Base-by-base conservation (phyloP, 2,329 filamentous ascomycete species). In the Fusarium bulbicola region DNA sequence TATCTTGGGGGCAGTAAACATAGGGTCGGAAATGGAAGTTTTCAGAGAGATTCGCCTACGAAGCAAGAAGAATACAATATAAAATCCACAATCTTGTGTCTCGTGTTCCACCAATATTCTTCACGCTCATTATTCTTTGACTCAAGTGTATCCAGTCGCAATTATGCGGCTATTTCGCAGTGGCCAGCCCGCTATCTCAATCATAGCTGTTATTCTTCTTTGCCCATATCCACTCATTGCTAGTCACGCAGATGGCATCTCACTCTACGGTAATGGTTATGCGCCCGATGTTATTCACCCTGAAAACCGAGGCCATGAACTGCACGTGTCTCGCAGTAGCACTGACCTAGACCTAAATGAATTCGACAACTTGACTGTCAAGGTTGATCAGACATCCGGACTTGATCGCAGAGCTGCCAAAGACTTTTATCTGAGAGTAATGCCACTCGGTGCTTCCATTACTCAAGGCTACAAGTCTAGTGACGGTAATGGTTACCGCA, bases 341-440 rank as follows among this genome's bases (percentile, higher is more conserved):
- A 15, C 18, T 18, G 46, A 53, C 11, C 8, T 53, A 7, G 30
- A n/a, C 15, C 10, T 4, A 1, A 16, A 60, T 5, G 30, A 43
- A 12, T 8, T 24, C 8, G 39, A 40, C 18, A 57, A 28, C 20
- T 9, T 10, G 39, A 57, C 53, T 3, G 18, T 15, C 13, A 26
- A 7, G 12, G 34, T 28, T 16, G 28, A 52, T 16, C n/a, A n/a
- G 4, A 28, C 2, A 3, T n/a, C 30, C 2, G 40, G 2, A 5
- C 40, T 53, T 18, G 28, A 36, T 15, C 45, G 45, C 7, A 53
- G 58, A 36, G 58, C 46, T 24, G 30, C 58, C 5, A 60, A 60
- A 36, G 58, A 53, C n/a, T 60, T 60, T 60, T 60, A 60, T 12
- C 28, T 53, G 5, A 60, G 58, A 53, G 18, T 60, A 10, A 60